phyloP scores from a whole-genome alignment of 116 monocot genomes.

The Iris pallida region DNA sequence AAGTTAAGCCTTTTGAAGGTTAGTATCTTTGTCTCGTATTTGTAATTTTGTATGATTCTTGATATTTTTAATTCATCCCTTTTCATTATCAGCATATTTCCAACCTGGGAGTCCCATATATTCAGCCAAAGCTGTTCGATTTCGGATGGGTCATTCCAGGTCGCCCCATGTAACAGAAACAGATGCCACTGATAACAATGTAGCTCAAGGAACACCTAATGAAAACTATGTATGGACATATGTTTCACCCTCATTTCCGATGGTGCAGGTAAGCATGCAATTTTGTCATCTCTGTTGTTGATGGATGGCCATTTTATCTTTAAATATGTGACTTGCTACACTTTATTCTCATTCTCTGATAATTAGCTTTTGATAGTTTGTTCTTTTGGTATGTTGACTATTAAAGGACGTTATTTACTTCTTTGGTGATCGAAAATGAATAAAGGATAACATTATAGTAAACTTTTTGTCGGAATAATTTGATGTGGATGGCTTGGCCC shows the following conservation, averaged over 20 bases:
- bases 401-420: too few relatives aligned
- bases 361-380: too few relatives aligned
- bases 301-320: too few relatives aligned
- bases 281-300: too few relatives aligned
- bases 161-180: neutral
- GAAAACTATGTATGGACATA: constrained; percentile 67
- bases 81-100: constrained; percentile 47
- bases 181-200: neutral
- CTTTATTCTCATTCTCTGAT: too few relatives aligned
- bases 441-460: too few relatives aligned
- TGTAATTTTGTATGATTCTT: neutral
- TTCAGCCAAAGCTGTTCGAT: constrained; percentile 51
- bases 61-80: neutral
- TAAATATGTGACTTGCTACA: too few relatives aligned
- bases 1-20: constrained; percentile 78
- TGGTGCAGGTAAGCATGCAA: constrained; percentile 58
- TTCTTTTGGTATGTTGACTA: too few relatives aligned
- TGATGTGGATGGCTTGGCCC: too few relatives aligned
- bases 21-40: neutral
- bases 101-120: constrained; percentile 55
- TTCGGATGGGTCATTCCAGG: constrained; percentile 41
- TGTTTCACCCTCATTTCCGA: constrained; percentile 72
- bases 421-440: too few relatives aligned
- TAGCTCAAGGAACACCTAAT: constrained; percentile 8
- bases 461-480: too few relatives aligned